Evolutionary conservation across 352 stramenopile species (phyloP), one percentile per base, ranked within the genome.

Genomic region (Globisporangium splendens): DNA sequence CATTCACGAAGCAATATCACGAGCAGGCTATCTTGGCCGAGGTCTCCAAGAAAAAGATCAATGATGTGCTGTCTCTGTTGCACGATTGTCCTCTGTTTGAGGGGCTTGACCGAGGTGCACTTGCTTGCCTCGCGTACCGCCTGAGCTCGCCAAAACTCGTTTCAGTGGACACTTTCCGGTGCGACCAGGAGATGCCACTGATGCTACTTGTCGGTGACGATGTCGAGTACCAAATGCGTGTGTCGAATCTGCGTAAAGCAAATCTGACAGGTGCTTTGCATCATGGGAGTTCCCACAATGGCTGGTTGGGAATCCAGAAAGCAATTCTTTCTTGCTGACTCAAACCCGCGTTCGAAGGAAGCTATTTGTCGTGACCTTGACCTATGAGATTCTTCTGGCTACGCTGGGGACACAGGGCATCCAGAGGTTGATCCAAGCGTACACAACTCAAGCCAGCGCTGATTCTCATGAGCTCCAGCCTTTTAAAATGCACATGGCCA

Each of bases 1-100:
- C 66, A 1, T 76, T 66, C 51, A 58, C 57, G 6, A 76, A 66
- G 8, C 46, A 56, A 1, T 31, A 61, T 20, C 41, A 50, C 1
- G 68, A 71, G 15, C 33, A 52, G 8, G 15, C 18, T 10, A 28
- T 74, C 8, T 66, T 67, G 14, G 41, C 62, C 12, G 22, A 49
- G 20, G 56, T 62, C 28, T 41, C 21, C 15, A 49, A 8, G 8
- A 58, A 47, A 1, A 52, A 59, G 12, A 12, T 76, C 15, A 24
- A 18, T 17, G 18, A 35, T 61, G 33, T 59, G 15, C 8, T 65
- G 46, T 20, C 17, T 12, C 46, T 65, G 43, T 35, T 65, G 31
- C 38, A 21, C 12, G 39, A 11, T 1, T 48, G 33, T 3, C 42
- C 13, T 5, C 22, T 65, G 2, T 65, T 65, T 17, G 41, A 3